Evolutionary conservation across 257 asterid genomes (phyloP).

Genomic region (Nicotiana noctiflora): DNA sequence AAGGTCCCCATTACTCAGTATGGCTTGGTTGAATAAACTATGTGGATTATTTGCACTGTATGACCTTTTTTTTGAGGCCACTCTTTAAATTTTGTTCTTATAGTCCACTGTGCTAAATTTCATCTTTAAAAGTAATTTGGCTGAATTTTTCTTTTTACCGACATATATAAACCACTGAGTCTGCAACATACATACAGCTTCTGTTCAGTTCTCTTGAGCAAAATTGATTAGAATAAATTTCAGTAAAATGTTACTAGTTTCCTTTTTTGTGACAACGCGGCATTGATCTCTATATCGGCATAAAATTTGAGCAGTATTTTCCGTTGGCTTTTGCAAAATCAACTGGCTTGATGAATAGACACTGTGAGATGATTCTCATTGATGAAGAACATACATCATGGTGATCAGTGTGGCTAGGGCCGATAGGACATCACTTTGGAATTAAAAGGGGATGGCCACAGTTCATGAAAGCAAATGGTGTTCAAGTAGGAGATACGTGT

Average conservation of each 20-base stretch:
- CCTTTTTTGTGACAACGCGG: background rate
- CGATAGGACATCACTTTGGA: background rate
- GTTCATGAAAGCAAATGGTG: slow-evolving; percentile 5
- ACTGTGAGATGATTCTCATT: background rate
- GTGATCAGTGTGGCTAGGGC: background rate
- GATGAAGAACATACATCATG: background rate
- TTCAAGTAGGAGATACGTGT: slow-evolving; percentile 10
- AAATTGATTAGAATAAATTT: background rate
- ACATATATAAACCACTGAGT: too few species aligned
- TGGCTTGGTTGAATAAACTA: too few species aligned
- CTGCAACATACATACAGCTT: too few species aligned
- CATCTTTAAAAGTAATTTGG: too few species aligned
- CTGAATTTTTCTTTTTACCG: too few species aligned
- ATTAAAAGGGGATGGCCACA: background rate
- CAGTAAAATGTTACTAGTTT: background rate
- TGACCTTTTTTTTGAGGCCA: too few species aligned
- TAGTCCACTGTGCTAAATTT: too few species aligned
- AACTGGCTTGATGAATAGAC: background rate
- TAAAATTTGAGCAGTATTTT: background rate
- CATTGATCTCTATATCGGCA: background rate
- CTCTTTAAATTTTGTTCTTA: too few species aligned
- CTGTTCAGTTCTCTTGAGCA: too few species aligned
- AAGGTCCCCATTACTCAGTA: too few species aligned
- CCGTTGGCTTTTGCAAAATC: background rate
- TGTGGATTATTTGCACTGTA: too few species aligned